Base-by-base conservation (phyloP, 2,329 filamentous ascomycete genomes). In the Fusarium compactum region DNA sequence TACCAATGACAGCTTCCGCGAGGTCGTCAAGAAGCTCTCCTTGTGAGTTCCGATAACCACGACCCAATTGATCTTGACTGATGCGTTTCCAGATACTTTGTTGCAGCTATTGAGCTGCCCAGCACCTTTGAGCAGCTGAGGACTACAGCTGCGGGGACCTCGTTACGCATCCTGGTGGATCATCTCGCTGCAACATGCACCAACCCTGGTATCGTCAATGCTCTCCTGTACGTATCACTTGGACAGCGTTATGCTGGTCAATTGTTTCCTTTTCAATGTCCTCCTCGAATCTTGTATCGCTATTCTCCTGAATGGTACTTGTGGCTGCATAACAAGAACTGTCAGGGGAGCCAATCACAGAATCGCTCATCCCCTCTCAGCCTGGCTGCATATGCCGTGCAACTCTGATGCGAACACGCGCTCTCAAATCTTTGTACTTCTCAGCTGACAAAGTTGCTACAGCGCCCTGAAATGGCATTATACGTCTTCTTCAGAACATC, bases 401-500 rank as follows among this genome's bases (percentile, higher is more conserved):
- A 43, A 51, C 57, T 22, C 45, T 61, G 38, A 58, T 29, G 27
- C 38, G 48, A 27, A 8, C 20, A 27, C n/a, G 45, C 41, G 16
- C 43, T 20, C 34, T 20, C 25, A 12, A 18, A 30, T 52, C 5
- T 18, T 46, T 40, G 29, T 18, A 11, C 41, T 54, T 53, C n/a
- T 34, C 30, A 24, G 57, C 73, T 72, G 22, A 73, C 58, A 43
- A 16, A n/a, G 46, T n/a, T 27, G 14, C 15, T 22, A 16, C 59
- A 93, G 91, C 51, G 91, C 91, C 2, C 82, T 94, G 30, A 92
- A 91, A 76, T 93, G 91, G 84, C 91, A 95, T 76, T 95, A 90
- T 74, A 83, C 91, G 65, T 82, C 87, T 25, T 85, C 87, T 15
- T 82, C 85, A 34, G 90, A 92, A 67, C 84, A 91, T 62, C 87